Percentiles rank a stretch among this genome's conserved stretches.
These are phyloP conservation scores for Fusarium praegraminearum DNA, from an alignment of 2,329 filamentous ascomycete genomes.

Conservation along the genomic window DNA sequence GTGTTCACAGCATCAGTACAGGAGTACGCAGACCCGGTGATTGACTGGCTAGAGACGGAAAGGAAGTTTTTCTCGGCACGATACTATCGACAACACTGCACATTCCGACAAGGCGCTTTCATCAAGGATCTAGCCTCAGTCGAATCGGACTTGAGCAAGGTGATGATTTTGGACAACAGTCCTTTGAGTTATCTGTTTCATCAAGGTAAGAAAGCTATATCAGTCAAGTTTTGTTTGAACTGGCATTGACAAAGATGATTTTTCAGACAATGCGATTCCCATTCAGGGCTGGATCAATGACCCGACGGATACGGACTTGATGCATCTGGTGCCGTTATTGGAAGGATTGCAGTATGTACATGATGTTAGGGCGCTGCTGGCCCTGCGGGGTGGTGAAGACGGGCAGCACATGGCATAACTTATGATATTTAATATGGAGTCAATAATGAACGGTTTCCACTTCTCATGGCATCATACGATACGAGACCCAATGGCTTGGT, in stretches of 20 bases:
- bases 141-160: constrained; percentile 95
- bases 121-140: constrained; percentile 98
- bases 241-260: constrained; percentile 1
- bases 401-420: constrained; percentile 67
- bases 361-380: constrained; percentile 91
- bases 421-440: constrained; percentile 30
- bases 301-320: constrained; percentile 93
- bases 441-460: constrained; percentile 31
- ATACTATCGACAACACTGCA: constrained; percentile 98
- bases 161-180: constrained; percentile 99
- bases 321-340: constrained; percentile 91
- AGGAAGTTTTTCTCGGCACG: constrained; percentile 94
- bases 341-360: constrained; percentile 97
- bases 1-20: constrained; percentile 98
- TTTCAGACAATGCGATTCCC: constrained; percentile 93
- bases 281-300: constrained; percentile 99
- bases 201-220: constrained; percentile 76
- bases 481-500: neutral
- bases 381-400: constrained; percentile 87
- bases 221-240: neutral
- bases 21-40: constrained; percentile 98
- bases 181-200: constrained; percentile 99
- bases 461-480: constrained; percentile 8
- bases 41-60: constrained; percentile 97
- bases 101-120: constrained; percentile 92